These are phyloP conservation scores for Termitomyces eurrhizus DNA, from an alignment of 768 basidiomycete species.

Conservation along the genomic window DNA sequence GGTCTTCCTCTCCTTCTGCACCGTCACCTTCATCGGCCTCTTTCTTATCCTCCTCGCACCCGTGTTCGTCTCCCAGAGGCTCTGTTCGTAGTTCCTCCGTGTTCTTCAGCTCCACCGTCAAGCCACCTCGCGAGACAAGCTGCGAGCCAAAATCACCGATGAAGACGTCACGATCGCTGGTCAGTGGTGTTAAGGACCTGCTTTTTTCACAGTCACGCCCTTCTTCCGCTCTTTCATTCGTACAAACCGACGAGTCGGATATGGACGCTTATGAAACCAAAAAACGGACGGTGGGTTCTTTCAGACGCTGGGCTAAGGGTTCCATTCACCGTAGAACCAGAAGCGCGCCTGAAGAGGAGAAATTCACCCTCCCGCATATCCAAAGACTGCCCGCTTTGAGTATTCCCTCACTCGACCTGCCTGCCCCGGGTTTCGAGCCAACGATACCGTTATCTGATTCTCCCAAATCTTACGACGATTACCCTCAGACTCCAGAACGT, in stretches of 20 bases:
- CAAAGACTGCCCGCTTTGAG: constrained; percentile 15
- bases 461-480: constrained; percentile 10
- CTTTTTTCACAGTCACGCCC: constrained; percentile 44
- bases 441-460: constrained; percentile 13
- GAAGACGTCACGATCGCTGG: constrained; percentile 44
- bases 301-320: constrained; percentile 48
- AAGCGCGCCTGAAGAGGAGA: constrained; percentile 41
- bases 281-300: constrained; percentile 27
- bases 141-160: constrained; percentile 18
- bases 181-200: constrained; percentile 60
- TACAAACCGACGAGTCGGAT: constrained; percentile 9
- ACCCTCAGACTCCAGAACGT: constrained; percentile 5
- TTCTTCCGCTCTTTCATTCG: constrained; percentile 31
- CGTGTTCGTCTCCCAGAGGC: constrained; percentile 13
- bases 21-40: constrained; percentile 38
- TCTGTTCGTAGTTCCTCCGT: constrained; percentile 13
- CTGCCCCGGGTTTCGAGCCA: constrained; percentile 21
- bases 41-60: constrained; percentile 22
- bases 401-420: constrained; percentile 18
- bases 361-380: constrained; percentile 13
- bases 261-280: constrained; percentile 13
- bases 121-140: constrained; percentile 10
- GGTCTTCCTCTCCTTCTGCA: constrained; percentile 17
- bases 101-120: constrained; percentile 12
- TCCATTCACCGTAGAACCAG: constrained; percentile 48